Conservation (phyloP, 2,329 filamentous ascomycete genomes). For the Cyphellophora attinorum region DNA sequence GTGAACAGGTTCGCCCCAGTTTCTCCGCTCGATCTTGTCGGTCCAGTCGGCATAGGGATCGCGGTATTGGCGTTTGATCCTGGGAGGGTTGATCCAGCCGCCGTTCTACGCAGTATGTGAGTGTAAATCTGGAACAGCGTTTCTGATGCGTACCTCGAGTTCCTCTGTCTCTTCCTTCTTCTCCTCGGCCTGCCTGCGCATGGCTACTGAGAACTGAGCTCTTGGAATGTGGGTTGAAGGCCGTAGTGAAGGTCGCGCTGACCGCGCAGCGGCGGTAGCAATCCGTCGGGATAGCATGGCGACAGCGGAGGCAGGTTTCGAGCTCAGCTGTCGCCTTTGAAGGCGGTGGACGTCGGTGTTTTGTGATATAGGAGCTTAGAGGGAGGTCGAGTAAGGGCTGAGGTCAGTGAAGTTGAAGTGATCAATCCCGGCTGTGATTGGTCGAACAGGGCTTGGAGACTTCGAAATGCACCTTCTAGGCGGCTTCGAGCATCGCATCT, state of each 20-base stretch:
- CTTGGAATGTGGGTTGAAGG: conserved; percentile 19
- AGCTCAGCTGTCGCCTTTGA: neutral
- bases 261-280: conserved; percentile 27
- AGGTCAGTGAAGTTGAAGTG: no score
- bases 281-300: conserved; percentile 38
- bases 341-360: no score
- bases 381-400: no score
- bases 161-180: conserved; percentile 35
- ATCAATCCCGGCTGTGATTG: no score
- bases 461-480: no score
- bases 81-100: conserved; percentile 38
- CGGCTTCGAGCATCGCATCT: no score
- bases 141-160: conserved; percentile 10
- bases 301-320: neutral
- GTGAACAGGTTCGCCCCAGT: conserved; percentile 92
- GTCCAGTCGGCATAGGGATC: conserved; percentile 92
- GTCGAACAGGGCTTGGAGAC: no score
- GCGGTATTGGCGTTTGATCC: conserved; percentile 79
- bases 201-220: conserved; percentile 32
- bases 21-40: conserved; percentile 94
- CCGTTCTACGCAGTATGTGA: conserved; percentile 28
- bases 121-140: conserved; percentile 11
- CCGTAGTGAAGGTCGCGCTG: conserved; percentile 14
- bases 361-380: no score
- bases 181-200: conserved; percentile 26